Evolutionary conservation across 2,329 filamentous ascomycete genomes (phyloP).

Genomic region (Botryosphaeria dothidea): DNA sequence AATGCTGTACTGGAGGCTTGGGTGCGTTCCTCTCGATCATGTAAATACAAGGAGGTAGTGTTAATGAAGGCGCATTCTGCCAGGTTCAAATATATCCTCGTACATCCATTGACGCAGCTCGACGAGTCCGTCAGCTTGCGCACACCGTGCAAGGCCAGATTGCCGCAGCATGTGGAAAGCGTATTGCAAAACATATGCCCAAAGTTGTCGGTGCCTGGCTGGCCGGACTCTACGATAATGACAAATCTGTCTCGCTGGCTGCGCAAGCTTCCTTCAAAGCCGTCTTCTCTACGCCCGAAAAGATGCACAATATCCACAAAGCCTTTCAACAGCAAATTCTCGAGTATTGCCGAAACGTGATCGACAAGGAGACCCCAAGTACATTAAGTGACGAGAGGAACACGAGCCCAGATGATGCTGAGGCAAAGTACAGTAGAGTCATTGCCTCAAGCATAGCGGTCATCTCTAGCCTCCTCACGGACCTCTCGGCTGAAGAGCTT

Average conservation of each 20-base stretch:
- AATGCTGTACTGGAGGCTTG: conserved; percentile 85
- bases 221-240: conserved; percentile 82
- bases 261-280: conserved; percentile 73
- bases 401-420: conserved; percentile 79
- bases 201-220: conserved; percentile 87
- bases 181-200: conserved; percentile 78
- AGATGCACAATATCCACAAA: conserved; percentile 73
- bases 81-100: conserved; percentile 86
- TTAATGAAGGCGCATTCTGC: conserved; percentile 25
- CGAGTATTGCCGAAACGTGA: conserved; percentile 76
- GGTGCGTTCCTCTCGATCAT: conserved; percentile 57
- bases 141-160: conserved; percentile 72
- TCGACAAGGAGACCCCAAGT: conserved; percentile 72
- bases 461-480: conserved; percentile 54
- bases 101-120: conserved; percentile 84
- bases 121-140: conserved; percentile 82
- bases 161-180: conserved; percentile 66
- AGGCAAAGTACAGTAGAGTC: conserved; percentile 82
- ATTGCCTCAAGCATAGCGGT: conserved; percentile 60
- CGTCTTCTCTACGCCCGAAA: conserved; percentile 79
- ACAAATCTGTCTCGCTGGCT: conserved; percentile 73
- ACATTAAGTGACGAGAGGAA: conserved; percentile 89
- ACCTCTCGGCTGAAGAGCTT: conserved; percentile 52
- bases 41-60: conserved; percentile 41
- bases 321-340: conserved; percentile 80